phyloP scores from a whole-genome alignment of 441 rosid species.

The Mallotus japonicus region DNA sequence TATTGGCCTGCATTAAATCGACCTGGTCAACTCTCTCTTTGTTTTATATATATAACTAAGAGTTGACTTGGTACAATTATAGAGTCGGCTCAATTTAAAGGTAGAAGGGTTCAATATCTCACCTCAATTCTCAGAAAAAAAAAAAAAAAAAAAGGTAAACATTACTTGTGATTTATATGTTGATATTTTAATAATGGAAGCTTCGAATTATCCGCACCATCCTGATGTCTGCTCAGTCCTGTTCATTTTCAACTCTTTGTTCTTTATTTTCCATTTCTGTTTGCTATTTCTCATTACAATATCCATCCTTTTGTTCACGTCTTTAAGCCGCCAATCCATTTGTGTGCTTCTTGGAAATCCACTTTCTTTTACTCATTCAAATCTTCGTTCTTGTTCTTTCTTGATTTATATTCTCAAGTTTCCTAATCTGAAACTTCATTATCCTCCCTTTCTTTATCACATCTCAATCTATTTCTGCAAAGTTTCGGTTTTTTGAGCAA shows the following conservation, averaged over 20 bases:
- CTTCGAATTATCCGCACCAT: not conserved
- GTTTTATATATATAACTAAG: not conserved
- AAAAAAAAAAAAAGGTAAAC: too few relatives aligned
- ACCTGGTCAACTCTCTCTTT: not conserved
- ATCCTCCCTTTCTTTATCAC: not conserved
- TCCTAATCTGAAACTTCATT: not conserved
- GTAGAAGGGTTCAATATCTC: too few relatives aligned
- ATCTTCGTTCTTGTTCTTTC: conserved; percentile 1
- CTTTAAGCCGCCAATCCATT: not conserved
- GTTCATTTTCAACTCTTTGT: not conserved
- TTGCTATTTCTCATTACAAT: not conserved
- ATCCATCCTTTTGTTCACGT: not conserved
- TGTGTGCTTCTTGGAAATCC: conserved; percentile 2
- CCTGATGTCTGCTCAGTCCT: not conserved
- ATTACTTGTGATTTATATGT: not conserved
- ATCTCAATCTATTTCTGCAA: not conserved
- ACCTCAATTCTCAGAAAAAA: too few relatives aligned
- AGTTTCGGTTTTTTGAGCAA: not conserved
- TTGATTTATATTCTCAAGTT: not conserved
- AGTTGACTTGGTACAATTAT: too few relatives aligned
- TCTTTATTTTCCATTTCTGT: not conserved
- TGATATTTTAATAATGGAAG: not conserved
- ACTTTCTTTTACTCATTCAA: conserved; percentile 11
- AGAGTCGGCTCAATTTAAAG: too few relatives aligned
- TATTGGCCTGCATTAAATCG: not conserved